Evolutionary conservation across 148 eudicot species (phyloP).

Genomic region (Gaultheria prostrata): DNA sequence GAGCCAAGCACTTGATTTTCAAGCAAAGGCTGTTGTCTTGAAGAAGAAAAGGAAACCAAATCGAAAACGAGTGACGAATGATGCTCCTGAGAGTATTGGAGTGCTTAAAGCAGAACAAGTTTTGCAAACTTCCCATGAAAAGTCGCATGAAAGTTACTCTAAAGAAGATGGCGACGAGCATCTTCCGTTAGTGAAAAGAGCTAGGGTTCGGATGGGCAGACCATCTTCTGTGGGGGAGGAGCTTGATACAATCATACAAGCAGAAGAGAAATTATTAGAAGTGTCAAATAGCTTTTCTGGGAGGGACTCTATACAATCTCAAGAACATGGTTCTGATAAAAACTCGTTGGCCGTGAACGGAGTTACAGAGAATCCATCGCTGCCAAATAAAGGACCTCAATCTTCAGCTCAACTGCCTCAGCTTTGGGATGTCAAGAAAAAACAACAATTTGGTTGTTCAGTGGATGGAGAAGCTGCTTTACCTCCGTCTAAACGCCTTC

Average conservation of each 20-base stretch:
- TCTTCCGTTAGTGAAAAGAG: constrained; percentile 85
- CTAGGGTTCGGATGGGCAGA: constrained; percentile 94
- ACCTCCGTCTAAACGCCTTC: constrained; percentile 96
- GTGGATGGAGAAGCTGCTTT: constrained; percentile 89
- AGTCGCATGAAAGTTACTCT: constrained; percentile 25
- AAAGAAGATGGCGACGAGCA: constrained; percentile 95
- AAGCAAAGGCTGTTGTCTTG: constrained; percentile 38
- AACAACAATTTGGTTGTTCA: constrained; percentile 37
- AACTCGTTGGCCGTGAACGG: constrained; percentile 23
- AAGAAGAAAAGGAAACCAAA: constrained; percentile 85
- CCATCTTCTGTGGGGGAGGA: constrained; percentile 40
- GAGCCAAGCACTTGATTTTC: constrained; percentile 61
- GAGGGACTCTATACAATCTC: constrained; percentile 25
- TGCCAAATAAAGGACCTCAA: constrained; percentile 26
- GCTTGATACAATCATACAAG: constrained; percentile 33
- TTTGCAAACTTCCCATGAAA: constrained; percentile 31
- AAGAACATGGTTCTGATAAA: constrained; percentile 29
- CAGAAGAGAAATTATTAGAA: constrained; percentile 39
- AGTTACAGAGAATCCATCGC: constrained; percentile 23
- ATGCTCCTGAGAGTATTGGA: constrained; percentile 32
- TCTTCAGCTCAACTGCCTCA: constrained; percentile 36
- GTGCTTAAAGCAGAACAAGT: constrained; percentile 18
- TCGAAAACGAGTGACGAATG: constrained; percentile 56
- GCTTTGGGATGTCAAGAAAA: constrained; percentile 39
- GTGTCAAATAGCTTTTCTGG: constrained; percentile 20